Base-by-base conservation (phyloP, 2,329 filamentous ascomycete species). In the Verticillium longisporum region DNA sequence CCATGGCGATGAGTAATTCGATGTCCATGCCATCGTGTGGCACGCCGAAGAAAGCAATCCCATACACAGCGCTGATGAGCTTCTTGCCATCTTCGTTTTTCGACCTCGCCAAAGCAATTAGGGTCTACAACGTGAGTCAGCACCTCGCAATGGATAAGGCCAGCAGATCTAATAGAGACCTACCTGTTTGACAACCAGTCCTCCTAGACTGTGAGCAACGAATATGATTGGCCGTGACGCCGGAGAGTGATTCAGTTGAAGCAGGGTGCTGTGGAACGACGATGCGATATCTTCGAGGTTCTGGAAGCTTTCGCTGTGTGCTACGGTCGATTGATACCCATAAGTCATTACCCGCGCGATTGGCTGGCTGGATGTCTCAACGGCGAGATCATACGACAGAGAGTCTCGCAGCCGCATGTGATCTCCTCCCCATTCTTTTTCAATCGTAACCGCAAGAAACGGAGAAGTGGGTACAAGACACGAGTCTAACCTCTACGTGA, bases 391-490 rank as follows among this genome's bases (percentile, higher is more conserved):
- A 50, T 18, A 21, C 3, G 63, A 61, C 1, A 70, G 64, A 1
- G 64, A 33, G 58, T 70, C 68, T 11, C 65, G 62, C 21, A 70
- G 64, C 68, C 68, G 70, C 67, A 69, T 68, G 38, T 67, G 61
- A 6, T 41, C 6, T 1, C 65, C 66, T 21, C 54, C 61, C 34
- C 55, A 61, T 21, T 66, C 64, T 57, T 68, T 68, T n/a, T n/a
- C n/a, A n/a, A n/a, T n/a, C n/a, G n/a, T n/a, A n/a, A n/a, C n/a
- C n/a, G n/a, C n/a, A n/a, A n/a, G n/a, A n/a, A n/a, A n/a, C n/a
- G n/a, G n/a, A n/a, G n/a, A n/a, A n/a, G n/a, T n/a, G n/a, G n/a
- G n/a, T n/a, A n/a, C n/a, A n/a, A n/a, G n/a, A n/a, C n/a, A n/a
- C n/a, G n/a, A n/a, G n/a, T n/a, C n/a, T n/a, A n/a, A n/a, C n/a